Evolutionary conservation across 306 rosid genomes (phyloP), one percentile per base, ranked within the genome.

Genomic region (Biancaea sappan): DNA sequence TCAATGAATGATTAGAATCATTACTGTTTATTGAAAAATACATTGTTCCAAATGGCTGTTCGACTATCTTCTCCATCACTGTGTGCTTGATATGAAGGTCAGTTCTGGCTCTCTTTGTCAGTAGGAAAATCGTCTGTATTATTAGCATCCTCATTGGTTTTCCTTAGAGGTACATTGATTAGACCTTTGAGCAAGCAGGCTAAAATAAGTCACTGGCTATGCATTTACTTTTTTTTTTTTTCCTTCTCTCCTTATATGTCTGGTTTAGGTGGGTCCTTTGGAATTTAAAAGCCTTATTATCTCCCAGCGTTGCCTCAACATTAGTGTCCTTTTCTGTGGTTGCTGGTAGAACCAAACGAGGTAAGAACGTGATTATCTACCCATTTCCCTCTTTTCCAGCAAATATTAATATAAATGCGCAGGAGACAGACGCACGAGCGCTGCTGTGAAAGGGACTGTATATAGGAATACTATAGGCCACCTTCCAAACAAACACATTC

Each of bases 371-470:
- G 67, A 61, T 32, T 64, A 13, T 46, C 74, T 14, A 34, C 46
- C 77, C 64, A 61, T 80, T 74, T 40, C 40, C 43, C 57, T 63
- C 22, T 63, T 75, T 63, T 80, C 53, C 72, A 10, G 57, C 41
- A n/a, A n/a, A n/a, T n/a, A n/a, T n/a, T n/a, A n/a, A n/a, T n/a
- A 41, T 40, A 43, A 6, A n/a, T 56, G 41, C 74, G 72, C 75
- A 48, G 57, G 79, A 77, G 79, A 64, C 79, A 63, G 56, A 77
- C 73, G 82, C 85, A 72, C 76, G 85, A 81, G 76, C 85, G 76
- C 60, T 71, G 79, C 82, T 66, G 62, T 77, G 82, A 81, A 58
- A 59, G 79, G n/a, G 78, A 81, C 74, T 53, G 64, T 77, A 53
- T 69, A 7, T 53, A 75, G 18, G 14, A 69, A 62, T 54, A 54